Conservation (phyloP, 139 green algal species). For the Chlorella sp. region DNA sequence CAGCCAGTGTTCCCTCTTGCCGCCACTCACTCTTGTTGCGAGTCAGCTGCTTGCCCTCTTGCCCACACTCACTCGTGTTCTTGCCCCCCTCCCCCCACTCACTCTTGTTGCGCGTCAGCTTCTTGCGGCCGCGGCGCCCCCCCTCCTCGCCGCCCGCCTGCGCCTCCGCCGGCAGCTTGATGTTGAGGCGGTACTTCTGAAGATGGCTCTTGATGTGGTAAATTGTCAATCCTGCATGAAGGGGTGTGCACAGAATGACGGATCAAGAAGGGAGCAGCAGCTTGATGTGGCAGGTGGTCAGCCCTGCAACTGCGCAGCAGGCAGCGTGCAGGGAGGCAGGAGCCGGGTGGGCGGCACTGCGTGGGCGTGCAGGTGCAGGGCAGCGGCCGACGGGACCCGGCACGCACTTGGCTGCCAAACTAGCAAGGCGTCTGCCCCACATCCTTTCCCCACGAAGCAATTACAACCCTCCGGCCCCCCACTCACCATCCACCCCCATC, state of each 20-base stretch:
- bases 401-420: no score
- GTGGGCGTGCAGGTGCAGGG: no score
- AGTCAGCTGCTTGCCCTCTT: no score
- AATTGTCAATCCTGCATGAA: constrained; percentile 75
- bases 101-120: background rate
- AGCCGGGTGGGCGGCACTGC: no score
- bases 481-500: constrained; percentile 56
- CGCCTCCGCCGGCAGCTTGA: constrained; percentile 65
- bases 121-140: constrained; percentile 6
- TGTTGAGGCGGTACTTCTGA: constrained; percentile 92
- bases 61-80: no score
- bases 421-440: no score
- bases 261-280: no score
- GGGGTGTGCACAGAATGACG: background rate
- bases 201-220: constrained; percentile 94
- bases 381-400: no score
- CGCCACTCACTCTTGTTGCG: constrained; percentile 9
- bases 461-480: no score
- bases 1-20: background rate
- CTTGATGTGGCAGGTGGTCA: background rate
- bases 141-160: background rate
- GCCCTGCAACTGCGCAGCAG: background rate
- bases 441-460: no score
- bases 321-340: background rate
- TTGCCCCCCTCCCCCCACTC: background rate